Evolutionary conservation across 495 filamentous ascomycete genomes (phyloP), one percentile per base, ranked within the genome.

Genomic region (Talaromyces trachyspermus): DNA sequence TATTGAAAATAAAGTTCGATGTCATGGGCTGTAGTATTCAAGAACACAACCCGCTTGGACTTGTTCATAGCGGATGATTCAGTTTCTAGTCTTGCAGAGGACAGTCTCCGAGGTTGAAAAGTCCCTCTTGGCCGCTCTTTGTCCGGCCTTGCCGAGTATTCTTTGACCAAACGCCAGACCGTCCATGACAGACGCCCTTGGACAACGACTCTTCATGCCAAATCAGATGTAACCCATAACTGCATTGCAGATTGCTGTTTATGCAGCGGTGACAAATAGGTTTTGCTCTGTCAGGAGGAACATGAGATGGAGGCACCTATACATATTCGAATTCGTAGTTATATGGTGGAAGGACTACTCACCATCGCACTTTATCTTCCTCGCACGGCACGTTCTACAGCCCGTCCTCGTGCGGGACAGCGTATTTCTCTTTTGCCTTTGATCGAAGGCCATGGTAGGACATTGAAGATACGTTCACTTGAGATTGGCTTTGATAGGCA

Each of bases 281-380:
- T 9, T 43, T 49, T n/a, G n/a, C n/a, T 19, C 24, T 38, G 49
- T 60, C 54, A 55, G 23, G n/a, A 14, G 1, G 25, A n/a, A n/a
- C 1, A n/a, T 18, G 4, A 29, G 12, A 2, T 10, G 25, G 18
- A 15, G 42, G 15, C 9, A 32, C 7, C 22, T 3, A 19, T 3
- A 11, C 15, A 15, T 15, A 14, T 22, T 43, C 39, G n/a, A 10
- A 43, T 19, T 53, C 22, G 41, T 38, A 17, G 15, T 27, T 43
- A 18, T 23, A 33, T 18, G 20, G 18, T 36, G 14, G 22, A 17
- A 45, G 24, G 37, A 42, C 18, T 27, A 17, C 42, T 18, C 53
- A 57, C 54, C 59, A 43, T 59, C 59, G 27, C 56, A 61, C 43
- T 61, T 56, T 8, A 61, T 49, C 9, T 54, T 53, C 12, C 59